phyloP scores from a whole-genome alignment of 2,329 filamentous ascomycete genomes.

The Cladosporium sp. region DNA sequence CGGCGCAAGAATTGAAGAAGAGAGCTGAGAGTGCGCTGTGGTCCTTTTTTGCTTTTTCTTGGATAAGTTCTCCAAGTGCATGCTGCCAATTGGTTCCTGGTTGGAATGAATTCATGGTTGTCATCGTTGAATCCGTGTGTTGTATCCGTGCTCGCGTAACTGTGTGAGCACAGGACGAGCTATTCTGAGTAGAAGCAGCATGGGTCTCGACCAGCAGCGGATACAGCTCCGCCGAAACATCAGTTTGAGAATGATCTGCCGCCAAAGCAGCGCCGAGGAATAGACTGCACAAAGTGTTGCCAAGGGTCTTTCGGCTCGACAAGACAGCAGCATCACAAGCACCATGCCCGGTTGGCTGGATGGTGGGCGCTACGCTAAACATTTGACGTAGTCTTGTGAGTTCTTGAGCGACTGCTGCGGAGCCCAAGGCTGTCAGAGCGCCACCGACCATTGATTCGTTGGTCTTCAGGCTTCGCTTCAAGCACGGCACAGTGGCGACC shows the following conservation, averaged over 20 bases:
- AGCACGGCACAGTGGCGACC: background rate
- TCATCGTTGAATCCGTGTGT: background rate
- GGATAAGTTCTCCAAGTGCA: constrained; percentile 40
- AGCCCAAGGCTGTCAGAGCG: background rate
- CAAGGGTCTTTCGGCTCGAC: background rate
- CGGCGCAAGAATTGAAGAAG: constrained; percentile 49
- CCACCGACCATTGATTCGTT: constrained; percentile 6
- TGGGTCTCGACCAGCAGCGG: constrained; percentile 4
- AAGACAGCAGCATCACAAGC: background rate
- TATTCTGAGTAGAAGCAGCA: background rate
- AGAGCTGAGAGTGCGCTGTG: constrained; percentile 43
- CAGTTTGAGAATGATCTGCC: constrained; percentile 9
- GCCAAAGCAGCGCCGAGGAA: constrained; percentile 3
- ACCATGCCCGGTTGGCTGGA: background rate
- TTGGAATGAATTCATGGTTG: background rate
- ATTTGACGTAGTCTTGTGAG: background rate
- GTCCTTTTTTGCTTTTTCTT: constrained; percentile 37
- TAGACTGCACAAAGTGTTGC: background rate
- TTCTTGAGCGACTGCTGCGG: constrained; percentile 5
- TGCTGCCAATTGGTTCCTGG: constrained; percentile 41
- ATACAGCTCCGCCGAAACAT: constrained; percentile 3
- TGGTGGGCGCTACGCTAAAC: background rate
- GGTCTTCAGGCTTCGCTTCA: background rate
- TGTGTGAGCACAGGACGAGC: background rate
- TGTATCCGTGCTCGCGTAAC: background rate